Evolutionary conservation across 1,284 basidiomycete species (phyloP).

Genomic region (Exsudoporus floridanus): DNA sequence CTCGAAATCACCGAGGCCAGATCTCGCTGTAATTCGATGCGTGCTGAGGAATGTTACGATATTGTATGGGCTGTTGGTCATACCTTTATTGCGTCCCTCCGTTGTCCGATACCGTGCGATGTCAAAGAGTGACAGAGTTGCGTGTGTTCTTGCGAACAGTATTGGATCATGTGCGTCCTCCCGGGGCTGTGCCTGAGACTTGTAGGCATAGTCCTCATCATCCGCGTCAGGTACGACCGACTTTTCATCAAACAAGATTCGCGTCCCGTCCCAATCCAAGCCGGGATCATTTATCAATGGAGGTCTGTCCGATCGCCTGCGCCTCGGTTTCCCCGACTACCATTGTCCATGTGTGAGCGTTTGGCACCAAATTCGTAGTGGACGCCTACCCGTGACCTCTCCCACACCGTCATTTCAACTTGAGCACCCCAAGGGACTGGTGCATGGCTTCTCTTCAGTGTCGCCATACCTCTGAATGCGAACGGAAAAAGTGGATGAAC

Average conservation of each 20-base stretch:
- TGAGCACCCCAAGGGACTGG: conserved; percentile 11
- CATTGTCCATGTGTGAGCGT: conserved; percentile 3
- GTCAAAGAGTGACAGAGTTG: conserved; percentile 18
- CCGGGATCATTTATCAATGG: conserved; percentile 18
- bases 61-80: background rate
- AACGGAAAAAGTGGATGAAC: background rate
- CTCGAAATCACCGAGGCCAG: conserved; percentile 23
- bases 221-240: background rate
- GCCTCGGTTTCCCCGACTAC: conserved; percentile 24
- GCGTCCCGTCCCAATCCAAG: conserved; percentile 28
- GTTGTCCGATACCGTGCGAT: conserved; percentile 14
- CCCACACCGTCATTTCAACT: conserved; percentile 12
- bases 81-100: conserved; percentile 14
- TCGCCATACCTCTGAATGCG: conserved; percentile 15
- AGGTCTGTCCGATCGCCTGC: conserved; percentile 12
- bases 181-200: background rate
- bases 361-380: no score
- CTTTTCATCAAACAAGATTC: conserved; percentile 3
- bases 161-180: conserved; percentile 4
- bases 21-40: conserved; percentile 9
- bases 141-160: background rate
- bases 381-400: conserved; percentile 17
- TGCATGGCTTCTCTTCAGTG: conserved; percentile 18
- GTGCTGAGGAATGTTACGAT: background rate
- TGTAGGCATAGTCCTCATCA: background rate